Percentiles rank a stretch among this genome's conserved stretches.
phyloP scores from a whole-genome alignment of 306 rosid genomes.

The Erythrophleum fordii region DNA sequence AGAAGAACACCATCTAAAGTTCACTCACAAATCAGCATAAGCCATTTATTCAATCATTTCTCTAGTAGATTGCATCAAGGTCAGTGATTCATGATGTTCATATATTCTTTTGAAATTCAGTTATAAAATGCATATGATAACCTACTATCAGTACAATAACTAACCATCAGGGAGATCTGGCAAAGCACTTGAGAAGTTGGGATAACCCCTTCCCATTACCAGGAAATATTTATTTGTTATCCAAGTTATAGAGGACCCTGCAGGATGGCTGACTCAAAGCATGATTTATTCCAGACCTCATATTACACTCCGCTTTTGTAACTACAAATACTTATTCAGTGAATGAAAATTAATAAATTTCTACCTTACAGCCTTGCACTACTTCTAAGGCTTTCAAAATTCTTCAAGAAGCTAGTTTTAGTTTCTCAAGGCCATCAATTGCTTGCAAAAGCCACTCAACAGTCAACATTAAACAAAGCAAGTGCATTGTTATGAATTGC shows the following conservation, averaged over 20 bases:
- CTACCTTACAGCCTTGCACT: neutral
- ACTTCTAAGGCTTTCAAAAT: neutral
- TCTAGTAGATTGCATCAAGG: neutral
- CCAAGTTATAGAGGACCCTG: neutral
- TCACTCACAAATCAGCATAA: neutral
- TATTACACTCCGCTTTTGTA: neutral
- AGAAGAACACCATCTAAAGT: neutral
- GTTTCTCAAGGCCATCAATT: neutral
- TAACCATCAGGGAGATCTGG: neutral
- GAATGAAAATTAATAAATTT: neutral
- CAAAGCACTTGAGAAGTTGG: too few relatives aligned
- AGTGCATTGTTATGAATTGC: neutral
- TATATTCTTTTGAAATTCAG: neutral
- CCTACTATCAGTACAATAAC: neutral
- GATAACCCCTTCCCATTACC: neutral
- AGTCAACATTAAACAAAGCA: neutral
- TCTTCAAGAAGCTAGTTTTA: neutral
- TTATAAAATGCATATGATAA: slow-evolving; percentile 3
- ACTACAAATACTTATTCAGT: neutral
- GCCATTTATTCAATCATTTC: neutral
- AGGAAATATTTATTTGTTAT: neutral
- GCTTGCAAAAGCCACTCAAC: neutral
- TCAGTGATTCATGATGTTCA: slow-evolving; percentile 1
- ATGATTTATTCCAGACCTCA: neutral
- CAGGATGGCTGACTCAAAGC: neutral